Base-by-base conservation (phyloP, 225 moss, liverwort and hornwort genomes). In the Ulota crispa region DNA sequence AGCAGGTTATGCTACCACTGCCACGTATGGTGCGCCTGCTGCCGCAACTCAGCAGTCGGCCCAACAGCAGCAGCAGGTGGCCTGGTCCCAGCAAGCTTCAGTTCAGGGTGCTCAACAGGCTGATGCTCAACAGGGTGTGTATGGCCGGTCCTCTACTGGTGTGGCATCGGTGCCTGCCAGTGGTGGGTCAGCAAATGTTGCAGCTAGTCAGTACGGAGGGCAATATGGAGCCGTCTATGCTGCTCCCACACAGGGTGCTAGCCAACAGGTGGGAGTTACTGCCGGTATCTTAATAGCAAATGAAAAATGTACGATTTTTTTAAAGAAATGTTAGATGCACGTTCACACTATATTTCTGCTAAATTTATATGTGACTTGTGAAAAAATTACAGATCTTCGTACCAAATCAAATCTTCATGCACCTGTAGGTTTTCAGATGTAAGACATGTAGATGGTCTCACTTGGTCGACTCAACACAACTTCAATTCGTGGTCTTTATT, bases 81-180 rank as follows among this genome's bases (percentile, higher is more conserved):
- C 94, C 53, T 96, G 96, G 96, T 96, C 96, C 27, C 96, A 95
- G 88, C 96, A 96, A 88, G 95, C 93, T 42, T 95, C 96, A 28
- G 90, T 86, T 30, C 93, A 89, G 77, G 90, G 93, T 66, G 92
- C 95, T 36, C 96, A 96, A 87, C 91, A 94, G 70, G 86, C 91
- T 79, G 93, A 93, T 77, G 95, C 92, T 47, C 92, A 93, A 76
- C 96, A 96, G 80, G 90, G 92, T 61, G 90, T 91, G 30, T 96
- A 96, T 84, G 96, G 94, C 60, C 95, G 96, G 39, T 82, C 93
- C 47, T 90, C 94, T 21, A 89, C 96, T 45, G 96, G 92, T 66
- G 93, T 95, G 76, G 82, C 96, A 53, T 92, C 96, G 76, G 92
- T 91, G 78, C 86, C 94, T 85, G 89, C 94, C 53, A 96, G 90